phyloP scores from a whole-genome alignment of 2,329 filamentous ascomycete genomes.

The Aspergillus tubingensis region DNA sequence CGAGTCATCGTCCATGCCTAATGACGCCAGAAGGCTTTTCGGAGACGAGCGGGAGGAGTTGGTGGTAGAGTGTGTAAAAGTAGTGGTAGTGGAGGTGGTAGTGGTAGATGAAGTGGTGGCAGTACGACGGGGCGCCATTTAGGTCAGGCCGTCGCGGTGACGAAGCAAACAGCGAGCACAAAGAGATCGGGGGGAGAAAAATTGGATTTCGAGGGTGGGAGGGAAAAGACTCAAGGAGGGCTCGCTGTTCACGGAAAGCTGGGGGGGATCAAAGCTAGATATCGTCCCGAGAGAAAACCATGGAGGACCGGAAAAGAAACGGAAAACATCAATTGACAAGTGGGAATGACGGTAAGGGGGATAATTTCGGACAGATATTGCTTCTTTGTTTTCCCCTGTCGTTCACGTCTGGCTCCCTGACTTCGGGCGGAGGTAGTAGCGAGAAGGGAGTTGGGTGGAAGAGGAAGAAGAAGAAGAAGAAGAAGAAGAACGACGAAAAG shows the following conservation, averaged over 20 bases:
- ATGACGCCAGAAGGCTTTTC: slow-evolving; percentile 12
- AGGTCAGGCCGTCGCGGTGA: slow-evolving; percentile 17
- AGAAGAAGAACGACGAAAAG: slow-evolving; percentile 18
- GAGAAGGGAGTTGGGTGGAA: slow-evolving; percentile 30
- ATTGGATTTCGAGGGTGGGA: slow-evolving; percentile 8
- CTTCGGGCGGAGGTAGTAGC: slow-evolving; percentile 22
- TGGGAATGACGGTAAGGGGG: slow-evolving; percentile 6
- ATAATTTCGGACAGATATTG: neutral
- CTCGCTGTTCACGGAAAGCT: slow-evolving; percentile 11
- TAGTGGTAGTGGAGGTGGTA: slow-evolving; percentile 3
- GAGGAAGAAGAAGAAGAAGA: slow-evolving; percentile 7
- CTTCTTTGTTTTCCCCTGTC: slow-evolving; percentile 1
- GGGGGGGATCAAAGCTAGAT: slow-evolving; percentile 13
- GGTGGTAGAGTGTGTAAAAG: slow-evolving; percentile 6
- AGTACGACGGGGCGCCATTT: slow-evolving; percentile 13
- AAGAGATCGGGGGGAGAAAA: slow-evolving; percentile 10
- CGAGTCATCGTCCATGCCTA: slow-evolving; percentile 34
- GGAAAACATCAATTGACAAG: slow-evolving; percentile 18
- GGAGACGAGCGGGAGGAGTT: slow-evolving; percentile 16
- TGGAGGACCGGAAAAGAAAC: slow-evolving; percentile 12
- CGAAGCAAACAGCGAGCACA: slow-evolving; percentile 5
- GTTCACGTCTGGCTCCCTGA: slow-evolving; percentile 11
- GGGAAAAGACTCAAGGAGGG: slow-evolving; percentile 5
- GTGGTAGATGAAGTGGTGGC: slow-evolving; percentile 13
- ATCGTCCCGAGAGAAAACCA: slow-evolving; percentile 17